Percentiles rank a stretch among this genome's conserved stretches.
Conservation (phyloP, 2,329 filamentous ascomycete genomes). For the Ascochyta pisi region DNA sequence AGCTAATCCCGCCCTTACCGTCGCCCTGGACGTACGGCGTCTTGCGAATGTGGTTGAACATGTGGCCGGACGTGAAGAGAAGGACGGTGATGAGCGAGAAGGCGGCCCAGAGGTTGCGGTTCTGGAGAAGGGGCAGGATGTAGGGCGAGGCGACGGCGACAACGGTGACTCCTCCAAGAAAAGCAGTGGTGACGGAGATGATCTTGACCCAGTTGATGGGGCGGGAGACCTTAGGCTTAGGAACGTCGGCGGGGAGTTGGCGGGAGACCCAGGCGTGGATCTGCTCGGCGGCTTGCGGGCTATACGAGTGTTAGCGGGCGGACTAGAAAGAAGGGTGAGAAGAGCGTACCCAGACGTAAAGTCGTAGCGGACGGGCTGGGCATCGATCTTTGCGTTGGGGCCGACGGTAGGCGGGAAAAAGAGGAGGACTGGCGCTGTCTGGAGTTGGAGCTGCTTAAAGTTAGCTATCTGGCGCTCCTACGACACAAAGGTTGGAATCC, state of each 20-base stretch:
- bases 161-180: conserved; percentile 73
- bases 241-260: conserved; percentile 71
- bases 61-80: conserved; percentile 93
- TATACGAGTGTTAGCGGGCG: conserved; percentile 45
- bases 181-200: conserved; percentile 69
- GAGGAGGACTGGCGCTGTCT: conserved; percentile 90
- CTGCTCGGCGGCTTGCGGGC: conserved; percentile 76
- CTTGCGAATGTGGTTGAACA: conserved; percentile 99
- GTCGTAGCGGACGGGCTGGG: conserved; percentile 79
- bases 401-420: conserved; percentile 87
- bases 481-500: conserved; percentile 23
- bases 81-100: conserved; percentile 87
- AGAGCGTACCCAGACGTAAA: conserved; percentile 76
- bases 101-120: conserved; percentile 92
- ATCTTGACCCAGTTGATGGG: conserved; percentile 88
- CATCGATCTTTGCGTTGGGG: conserved; percentile 73
- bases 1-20: conserved; percentile 83
- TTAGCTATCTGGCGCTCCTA: conserved; percentile 20
- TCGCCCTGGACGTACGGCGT: conserved; percentile 90
- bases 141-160: conserved; percentile 77
- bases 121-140: conserved; percentile 80
- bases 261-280: conserved; percentile 80
- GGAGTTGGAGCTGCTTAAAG: conserved; percentile 79
- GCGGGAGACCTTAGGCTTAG: conserved; percentile 78
- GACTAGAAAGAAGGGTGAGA: neutral